Conservation (phyloP, 139 green algal genomes). For the Chlamydomonas asymmetrica region DNA sequence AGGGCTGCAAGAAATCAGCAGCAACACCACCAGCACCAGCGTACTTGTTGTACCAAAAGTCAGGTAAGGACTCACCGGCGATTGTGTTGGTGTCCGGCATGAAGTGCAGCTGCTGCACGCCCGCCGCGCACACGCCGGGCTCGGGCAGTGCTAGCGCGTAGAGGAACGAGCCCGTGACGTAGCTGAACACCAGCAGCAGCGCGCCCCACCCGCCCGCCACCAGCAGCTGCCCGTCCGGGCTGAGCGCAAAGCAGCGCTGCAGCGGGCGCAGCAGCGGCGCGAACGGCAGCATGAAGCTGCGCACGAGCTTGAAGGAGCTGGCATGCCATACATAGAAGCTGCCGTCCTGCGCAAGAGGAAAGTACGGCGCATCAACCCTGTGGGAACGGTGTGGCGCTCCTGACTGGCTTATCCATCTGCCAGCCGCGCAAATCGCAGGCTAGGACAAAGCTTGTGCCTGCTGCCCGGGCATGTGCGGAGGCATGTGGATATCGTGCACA, state of each 20-base stretch:
- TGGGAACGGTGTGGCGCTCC: too few relatives aligned
- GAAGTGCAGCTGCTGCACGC: constrained; percentile 28
- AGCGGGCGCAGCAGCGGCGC: constrained; percentile 12
- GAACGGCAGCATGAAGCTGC: constrained; percentile 32
- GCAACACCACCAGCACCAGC: too few relatives aligned
- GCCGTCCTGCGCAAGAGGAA: constrained; percentile 38
- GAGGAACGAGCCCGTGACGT: constrained; percentile 22
- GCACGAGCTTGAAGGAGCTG: constrained; percentile 14
- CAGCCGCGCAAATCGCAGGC: too few relatives aligned
- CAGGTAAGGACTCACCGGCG: too few relatives aligned
- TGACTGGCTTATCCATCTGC: too few relatives aligned
- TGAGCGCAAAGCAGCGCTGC: constrained; percentile 30
- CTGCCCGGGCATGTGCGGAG: too few relatives aligned
- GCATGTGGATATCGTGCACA: too few relatives aligned
- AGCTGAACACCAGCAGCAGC: constrained; percentile 37
- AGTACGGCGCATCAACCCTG: too few relatives aligned
- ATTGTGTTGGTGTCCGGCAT: constrained; percentile 33
- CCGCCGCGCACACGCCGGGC: too few relatives aligned
- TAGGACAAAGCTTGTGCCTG: too few relatives aligned
- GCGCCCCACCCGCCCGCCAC: constrained; percentile 17
- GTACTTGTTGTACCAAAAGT: too few relatives aligned
- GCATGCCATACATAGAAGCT: constrained; percentile 39
- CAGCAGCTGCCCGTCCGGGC: constrained; percentile 33
- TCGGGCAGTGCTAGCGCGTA: constrained; percentile 21
- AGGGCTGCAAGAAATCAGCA: too few relatives aligned